Conservation (phyloP, 495 filamentous ascomycete genomes). For the Penicillium paradoxum region DNA sequence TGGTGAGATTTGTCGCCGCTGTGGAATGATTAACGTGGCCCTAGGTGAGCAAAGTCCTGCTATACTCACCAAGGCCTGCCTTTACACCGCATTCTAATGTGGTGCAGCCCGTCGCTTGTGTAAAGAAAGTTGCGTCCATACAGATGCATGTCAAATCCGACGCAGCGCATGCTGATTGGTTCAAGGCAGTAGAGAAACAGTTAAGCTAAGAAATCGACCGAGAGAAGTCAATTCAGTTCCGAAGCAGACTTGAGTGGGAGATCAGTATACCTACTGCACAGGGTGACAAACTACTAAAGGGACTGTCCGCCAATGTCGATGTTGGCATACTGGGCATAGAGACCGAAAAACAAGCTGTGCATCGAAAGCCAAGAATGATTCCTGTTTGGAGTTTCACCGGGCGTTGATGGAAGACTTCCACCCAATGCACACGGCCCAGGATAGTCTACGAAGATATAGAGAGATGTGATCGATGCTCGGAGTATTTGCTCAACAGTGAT, state of each 20-base stretch:
- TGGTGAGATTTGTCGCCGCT: not conserved
- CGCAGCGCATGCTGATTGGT: not conserved
- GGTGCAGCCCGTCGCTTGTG: not conserved
- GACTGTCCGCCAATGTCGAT: too few species aligned
- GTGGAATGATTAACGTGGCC: not conserved
- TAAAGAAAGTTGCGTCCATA: not conserved
- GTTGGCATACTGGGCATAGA: too few species aligned
- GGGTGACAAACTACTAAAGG: not conserved
- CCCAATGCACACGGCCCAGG: too few species aligned
- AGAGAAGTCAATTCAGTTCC: not conserved
- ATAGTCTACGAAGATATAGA: too few species aligned
- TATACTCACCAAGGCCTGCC: not conserved
- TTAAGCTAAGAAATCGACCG: not conserved
- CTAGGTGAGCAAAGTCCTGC: too few species aligned
- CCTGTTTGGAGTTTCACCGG: too few species aligned
- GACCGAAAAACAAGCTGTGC: too few species aligned
- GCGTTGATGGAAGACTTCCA: too few species aligned
- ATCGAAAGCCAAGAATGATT: too few species aligned
- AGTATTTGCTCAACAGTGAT: too few species aligned
- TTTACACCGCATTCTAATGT: not conserved
- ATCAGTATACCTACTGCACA: not conserved
- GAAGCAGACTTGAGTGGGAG: not conserved
- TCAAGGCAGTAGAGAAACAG: not conserved
- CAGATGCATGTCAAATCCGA: not conserved
- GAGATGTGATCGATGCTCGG: too few species aligned